Percentiles rank a stretch among this genome's conserved stretches.
Evolutionary conservation across 1,284 basidiomycete genomes (phyloP).

Genomic region (Ustilago cynodontis): DNA sequence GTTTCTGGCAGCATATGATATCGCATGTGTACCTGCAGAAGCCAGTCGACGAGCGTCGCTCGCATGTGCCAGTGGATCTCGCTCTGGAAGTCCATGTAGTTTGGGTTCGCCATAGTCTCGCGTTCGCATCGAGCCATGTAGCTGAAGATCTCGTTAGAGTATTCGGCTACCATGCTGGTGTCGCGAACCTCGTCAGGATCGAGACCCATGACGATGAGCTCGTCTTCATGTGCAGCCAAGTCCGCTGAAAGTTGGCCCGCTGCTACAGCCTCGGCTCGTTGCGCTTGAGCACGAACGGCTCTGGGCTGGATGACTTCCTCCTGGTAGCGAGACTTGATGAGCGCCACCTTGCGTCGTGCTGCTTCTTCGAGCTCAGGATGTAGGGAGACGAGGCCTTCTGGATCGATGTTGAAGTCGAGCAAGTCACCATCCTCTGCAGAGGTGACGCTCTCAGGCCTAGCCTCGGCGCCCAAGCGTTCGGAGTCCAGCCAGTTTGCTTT

Average conservation of each 20-base stretch:
- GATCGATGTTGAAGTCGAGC: conserved; percentile 63
- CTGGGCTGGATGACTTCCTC: conserved; percentile 58
- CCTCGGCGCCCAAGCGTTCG: conserved; percentile 31
- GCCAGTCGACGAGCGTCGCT: conserved; percentile 72
- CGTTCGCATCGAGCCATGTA: conserved; percentile 85
- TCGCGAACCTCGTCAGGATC: conserved; percentile 80
- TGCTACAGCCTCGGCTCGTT: conserved; percentile 54
- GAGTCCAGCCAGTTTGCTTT: conserved; percentile 43
- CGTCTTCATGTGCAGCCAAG: conserved; percentile 66
- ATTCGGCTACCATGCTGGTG: conserved; percentile 97
- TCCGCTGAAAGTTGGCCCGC: conserved; percentile 57
- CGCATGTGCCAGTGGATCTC: conserved; percentile 86
- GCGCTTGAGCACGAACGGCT: conserved; percentile 54
- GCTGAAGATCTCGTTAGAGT: conserved; percentile 94
- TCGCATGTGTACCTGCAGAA: conserved; percentile 76
- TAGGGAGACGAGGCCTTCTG: conserved; percentile 63
- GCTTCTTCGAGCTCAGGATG: conserved; percentile 63
- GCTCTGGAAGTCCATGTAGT: conserved; percentile 94
- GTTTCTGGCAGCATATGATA: conserved; percentile 79
- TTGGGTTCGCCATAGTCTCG: conserved; percentile 87
- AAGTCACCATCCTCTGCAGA: conserved; percentile 52
- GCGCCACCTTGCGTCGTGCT: conserved; percentile 60
- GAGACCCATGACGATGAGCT: conserved; percentile 65
- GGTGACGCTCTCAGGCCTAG: conserved; percentile 53
- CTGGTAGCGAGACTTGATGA: conserved; percentile 60